Base-by-base conservation (phyloP, 306 rosid species). In the Ormosia semicastrata region DNA sequence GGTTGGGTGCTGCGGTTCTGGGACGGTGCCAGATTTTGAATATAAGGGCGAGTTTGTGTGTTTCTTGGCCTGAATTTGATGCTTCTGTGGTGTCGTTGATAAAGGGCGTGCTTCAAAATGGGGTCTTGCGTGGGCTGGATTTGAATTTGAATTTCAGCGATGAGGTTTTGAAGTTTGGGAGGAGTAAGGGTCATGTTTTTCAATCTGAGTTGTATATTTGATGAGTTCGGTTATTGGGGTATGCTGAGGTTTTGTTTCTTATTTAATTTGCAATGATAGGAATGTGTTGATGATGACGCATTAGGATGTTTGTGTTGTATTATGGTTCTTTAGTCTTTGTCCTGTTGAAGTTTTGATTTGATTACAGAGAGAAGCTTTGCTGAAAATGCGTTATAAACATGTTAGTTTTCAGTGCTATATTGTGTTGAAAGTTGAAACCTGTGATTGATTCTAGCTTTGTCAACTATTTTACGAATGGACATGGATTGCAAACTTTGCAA, bases 61-160 rank as follows among this genome's bases (percentile, higher is more conserved):
- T 89, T 58, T 81, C 93, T 8, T 95, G 98, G 99, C 99, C 98
- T 5, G 87, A 86, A 50, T 82, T 87, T 60, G 98, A 91, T 64
- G 82, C 40, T 14, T 53, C 81, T 18, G 98, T 63, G 64, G 80
- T 86, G 68, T 47, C 83, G 10, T 56, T 93, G 80, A 29, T 95
- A 0, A 88, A 86, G 87, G 84, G 86, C 56, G 57, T 90, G 18
- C 57, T 92, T 50, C 86, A 71, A 2, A 71, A 49, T 8, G 76
- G 84, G 14, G 88, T 74, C n/a, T 80, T 89, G 71, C 80, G 75
- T 3, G 89, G 84, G 5, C 64, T 90, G 71, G 89, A 90, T 1
- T 57, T 89, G 46, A 76, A 24, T 24, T 24, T 24, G 24, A 0
- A 1, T 24, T 24, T 24, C 1, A 24, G 57, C 50, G 85, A 68